phyloP scores from a whole-genome alignment of 2,329 filamentous ascomycete genomes.

The Alternaria consortialis region DNA sequence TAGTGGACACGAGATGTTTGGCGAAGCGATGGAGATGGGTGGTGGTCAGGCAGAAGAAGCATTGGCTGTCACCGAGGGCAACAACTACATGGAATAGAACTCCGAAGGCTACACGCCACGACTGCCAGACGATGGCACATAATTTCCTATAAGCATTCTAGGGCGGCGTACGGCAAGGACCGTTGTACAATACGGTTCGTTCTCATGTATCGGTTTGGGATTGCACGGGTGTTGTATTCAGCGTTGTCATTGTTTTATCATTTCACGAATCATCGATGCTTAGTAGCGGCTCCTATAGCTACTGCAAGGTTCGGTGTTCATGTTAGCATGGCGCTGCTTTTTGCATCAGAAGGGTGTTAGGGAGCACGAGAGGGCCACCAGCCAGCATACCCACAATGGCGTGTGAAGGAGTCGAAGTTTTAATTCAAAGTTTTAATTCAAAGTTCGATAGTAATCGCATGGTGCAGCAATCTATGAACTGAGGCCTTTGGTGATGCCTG shows the following conservation, averaged over 20 bases:
- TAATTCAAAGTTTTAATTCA: conserved; percentile 20
- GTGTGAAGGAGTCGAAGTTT: conserved; percentile 15
- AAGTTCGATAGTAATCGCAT: conserved; percentile 21
- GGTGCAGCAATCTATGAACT: conserved; percentile 4
- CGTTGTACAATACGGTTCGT: conserved; percentile 12
- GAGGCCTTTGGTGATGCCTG: not conserved
- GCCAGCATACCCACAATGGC: conserved; percentile 33
- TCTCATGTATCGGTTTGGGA: not conserved
- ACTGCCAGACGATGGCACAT: conserved; percentile 3
- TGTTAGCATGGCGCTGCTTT: conserved; percentile 5
- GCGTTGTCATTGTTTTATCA: conserved; percentile 19
- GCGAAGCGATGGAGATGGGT: conserved; percentile 46
- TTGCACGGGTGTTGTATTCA: conserved; percentile 13
- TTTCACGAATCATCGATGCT: not conserved
- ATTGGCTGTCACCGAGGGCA: conserved; percentile 47
- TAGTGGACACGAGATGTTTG: conserved; percentile 49
- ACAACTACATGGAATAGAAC: conserved; percentile 45
- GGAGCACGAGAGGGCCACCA: conserved; percentile 12
- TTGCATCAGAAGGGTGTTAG: conserved; percentile 27
- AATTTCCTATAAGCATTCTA: conserved; percentile 21
- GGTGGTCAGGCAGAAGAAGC: conserved; percentile 51
- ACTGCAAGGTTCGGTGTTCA: conserved; percentile 1
- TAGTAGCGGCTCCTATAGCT: conserved; percentile 2
- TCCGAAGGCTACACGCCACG: conserved; percentile 4
- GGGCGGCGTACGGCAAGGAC: conserved; percentile 21